Conservation (phyloP, 371 early-diverging fungal genomes). For the Mucor indicus region DNA sequence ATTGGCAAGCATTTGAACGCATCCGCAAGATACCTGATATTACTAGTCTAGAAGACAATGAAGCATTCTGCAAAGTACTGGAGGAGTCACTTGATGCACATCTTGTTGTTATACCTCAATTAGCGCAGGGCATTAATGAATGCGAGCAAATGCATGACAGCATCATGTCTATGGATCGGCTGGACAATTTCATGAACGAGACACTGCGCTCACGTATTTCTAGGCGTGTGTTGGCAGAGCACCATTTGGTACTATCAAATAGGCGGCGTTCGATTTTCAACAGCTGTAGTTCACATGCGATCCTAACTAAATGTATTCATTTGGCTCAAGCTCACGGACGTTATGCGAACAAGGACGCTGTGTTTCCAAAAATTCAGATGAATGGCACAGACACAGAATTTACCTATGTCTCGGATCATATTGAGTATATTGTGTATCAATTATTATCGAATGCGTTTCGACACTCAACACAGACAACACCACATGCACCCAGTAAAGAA, state of each 20-base stretch:
- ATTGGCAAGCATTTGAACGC: slow-evolving; percentile 80
- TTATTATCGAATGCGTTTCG: slow-evolving; percentile 74
- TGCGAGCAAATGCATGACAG: slow-evolving; percentile 50
- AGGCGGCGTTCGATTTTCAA: slow-evolving; percentile 46
- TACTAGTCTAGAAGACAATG: slow-evolving; percentile 65
- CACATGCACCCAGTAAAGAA: slow-evolving; percentile 20
- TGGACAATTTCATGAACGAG: slow-evolving; percentile 77
- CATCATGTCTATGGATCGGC: slow-evolving; percentile 46
- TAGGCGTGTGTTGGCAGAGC: slow-evolving; percentile 79
- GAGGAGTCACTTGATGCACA: slow-evolving; percentile 62
- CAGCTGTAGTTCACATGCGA: slow-evolving; percentile 54
- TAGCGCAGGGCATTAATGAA: slow-evolving; percentile 77
- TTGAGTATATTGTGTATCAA: slow-evolving; percentile 84
- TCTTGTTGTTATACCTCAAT: slow-evolving; percentile 75
- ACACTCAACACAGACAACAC: slow-evolving; percentile 21
- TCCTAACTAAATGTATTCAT: slow-evolving; percentile 57
- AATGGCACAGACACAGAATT: slow-evolving; percentile 53
- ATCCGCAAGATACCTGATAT: slow-evolving; percentile 66
- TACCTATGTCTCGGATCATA: slow-evolving; percentile 83
- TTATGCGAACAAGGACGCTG: neutral
- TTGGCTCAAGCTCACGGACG: slow-evolving; percentile 35
- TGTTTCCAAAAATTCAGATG: slow-evolving; percentile 5
- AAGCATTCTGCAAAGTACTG: slow-evolving; percentile 66
- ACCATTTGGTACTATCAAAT: slow-evolving; percentile 70
- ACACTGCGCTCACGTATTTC: slow-evolving; percentile 81